Evolutionary conservation across 1,139 yeast genomes (phyloP).

Genomic region (Protomyces arabidopsidicola): DNA sequence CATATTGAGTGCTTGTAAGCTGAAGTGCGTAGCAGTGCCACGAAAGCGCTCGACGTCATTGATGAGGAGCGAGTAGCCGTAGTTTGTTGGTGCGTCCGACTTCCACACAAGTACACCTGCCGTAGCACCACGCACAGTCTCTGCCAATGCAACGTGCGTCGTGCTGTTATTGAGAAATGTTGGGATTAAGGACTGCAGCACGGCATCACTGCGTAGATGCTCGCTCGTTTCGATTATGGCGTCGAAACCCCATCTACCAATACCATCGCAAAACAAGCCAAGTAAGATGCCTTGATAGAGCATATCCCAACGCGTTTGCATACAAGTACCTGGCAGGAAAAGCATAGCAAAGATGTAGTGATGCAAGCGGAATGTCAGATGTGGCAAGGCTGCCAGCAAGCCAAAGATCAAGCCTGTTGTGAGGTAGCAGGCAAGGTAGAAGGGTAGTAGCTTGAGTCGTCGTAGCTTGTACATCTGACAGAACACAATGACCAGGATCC

Average conservation of each 20-base stretch:
- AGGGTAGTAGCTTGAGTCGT: slow-evolving; percentile 59
- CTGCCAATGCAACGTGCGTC: slow-evolving; percentile 5
- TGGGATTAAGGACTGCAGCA: slow-evolving; percentile 33
- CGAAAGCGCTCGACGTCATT: slow-evolving; percentile 76
- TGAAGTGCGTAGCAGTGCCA: slow-evolving; percentile 43
- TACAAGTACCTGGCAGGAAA: slow-evolving; percentile 72
- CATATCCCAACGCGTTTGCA: slow-evolving; percentile 60
- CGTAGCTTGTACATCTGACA: slow-evolving; percentile 77
- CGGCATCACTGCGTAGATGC: slow-evolving; percentile 69
- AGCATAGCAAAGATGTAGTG: slow-evolving; percentile 81
- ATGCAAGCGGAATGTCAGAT: slow-evolving; percentile 73
- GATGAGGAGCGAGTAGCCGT: slow-evolving; percentile 51
- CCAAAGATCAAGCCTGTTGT: slow-evolving; percentile 48
- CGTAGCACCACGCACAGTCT: slow-evolving; percentile 17
- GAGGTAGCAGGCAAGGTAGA: slow-evolving; percentile 53
- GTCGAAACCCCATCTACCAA: slow-evolving; percentile 90
- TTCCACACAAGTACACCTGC: slow-evolving; percentile 36
- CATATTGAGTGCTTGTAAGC: background rate
- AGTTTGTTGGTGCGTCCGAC: slow-evolving; percentile 41
- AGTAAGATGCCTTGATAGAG: slow-evolving; percentile 77
- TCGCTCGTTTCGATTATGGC: slow-evolving; percentile 74
- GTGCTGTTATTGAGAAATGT: slow-evolving; percentile 29
- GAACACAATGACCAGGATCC: slow-evolving; percentile 52
- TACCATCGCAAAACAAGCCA: slow-evolving; percentile 78
- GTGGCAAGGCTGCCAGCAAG: slow-evolving; percentile 54